These are phyloP conservation scores for Heterobasidion annosum DNA, from an alignment of 1,284 basidiomycete species.

Conservation along the genomic window DNA sequence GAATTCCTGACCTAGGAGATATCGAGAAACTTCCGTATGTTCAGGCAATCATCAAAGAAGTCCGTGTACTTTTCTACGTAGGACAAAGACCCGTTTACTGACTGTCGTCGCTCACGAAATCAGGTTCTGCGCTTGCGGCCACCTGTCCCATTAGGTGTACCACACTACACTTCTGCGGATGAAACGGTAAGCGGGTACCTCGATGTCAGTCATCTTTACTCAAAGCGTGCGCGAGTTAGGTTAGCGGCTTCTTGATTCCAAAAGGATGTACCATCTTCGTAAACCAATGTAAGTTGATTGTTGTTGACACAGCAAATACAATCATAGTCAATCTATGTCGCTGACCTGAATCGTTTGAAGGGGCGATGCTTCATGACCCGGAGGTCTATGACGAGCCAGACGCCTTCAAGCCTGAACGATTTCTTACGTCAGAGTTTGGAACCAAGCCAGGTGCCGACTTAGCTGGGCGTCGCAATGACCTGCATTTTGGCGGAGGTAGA, in stretches of 20 bases:
- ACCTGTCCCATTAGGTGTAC: not conserved
- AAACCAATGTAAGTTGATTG: not conserved
- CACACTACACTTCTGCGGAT: not conserved
- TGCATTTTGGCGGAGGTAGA: not conserved
- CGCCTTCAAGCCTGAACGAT: not conserved
- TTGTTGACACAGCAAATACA: too few species aligned
- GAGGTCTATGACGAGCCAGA: not conserved
- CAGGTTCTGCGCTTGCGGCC: not conserved
- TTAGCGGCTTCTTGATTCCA: not conserved
- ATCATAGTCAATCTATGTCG: too few species aligned
- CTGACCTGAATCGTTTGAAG: not conserved
- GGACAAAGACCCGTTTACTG: not conserved
- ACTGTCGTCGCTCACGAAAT: not conserved
- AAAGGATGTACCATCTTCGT: not conserved
- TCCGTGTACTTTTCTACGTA: slow-evolving; percentile 4
- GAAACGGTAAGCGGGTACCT: not conserved
- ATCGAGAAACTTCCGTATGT: slow-evolving; percentile 23
- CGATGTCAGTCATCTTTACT: not conserved
- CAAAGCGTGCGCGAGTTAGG: not conserved
- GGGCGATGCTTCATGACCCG: not conserved
- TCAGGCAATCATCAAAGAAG: slow-evolving; percentile 27
- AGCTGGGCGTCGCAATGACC: not conserved
- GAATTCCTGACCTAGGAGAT: slow-evolving; percentile 25
- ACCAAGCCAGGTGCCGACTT: not conserved
- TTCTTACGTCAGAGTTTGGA: not conserved